Percentiles rank a stretch among this genome's conserved stretches.
Conservation (phyloP, 331 rosid species). For the Ulmus americana region DNA sequence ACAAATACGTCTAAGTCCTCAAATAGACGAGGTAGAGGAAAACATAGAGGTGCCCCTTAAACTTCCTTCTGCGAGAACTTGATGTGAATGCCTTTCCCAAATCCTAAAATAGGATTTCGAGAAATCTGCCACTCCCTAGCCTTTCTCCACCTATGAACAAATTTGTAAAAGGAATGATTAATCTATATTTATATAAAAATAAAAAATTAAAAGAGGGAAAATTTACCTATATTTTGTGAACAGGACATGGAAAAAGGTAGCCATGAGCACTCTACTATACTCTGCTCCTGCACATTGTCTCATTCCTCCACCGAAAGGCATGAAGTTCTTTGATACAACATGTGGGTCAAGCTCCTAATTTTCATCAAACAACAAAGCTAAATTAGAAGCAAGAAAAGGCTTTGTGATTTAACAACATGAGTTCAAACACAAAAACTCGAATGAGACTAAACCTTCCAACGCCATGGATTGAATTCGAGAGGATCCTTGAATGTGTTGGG, state of each 20-base stretch:
- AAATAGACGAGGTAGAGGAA: too few species aligned
- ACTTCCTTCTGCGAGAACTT: slow-evolving; percentile 2
- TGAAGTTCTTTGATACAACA: slow-evolving; percentile 15
- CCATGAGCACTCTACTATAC: slow-evolving; percentile 20
- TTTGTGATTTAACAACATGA: neutral
- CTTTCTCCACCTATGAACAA: slow-evolving; percentile 14
- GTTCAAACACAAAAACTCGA: neutral
- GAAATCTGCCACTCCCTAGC: slow-evolving; percentile 19
- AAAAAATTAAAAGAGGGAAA: neutral
- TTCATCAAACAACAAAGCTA: neutral
- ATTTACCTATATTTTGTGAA: slow-evolving; percentile 29
- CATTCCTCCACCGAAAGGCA: slow-evolving; percentile 22
- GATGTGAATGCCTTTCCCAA: slow-evolving; percentile 26
- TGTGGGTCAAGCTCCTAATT: slow-evolving; percentile 11
- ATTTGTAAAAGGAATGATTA: neutral
- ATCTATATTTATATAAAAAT: too few species aligned
- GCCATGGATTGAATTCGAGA: slow-evolving; percentile 13
- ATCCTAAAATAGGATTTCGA: slow-evolving; percentile 28
- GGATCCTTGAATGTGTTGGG: slow-evolving; percentile 6
- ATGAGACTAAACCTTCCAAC: neutral
- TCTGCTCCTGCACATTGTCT: slow-evolving; percentile 21
- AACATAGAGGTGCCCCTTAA: too few species aligned
- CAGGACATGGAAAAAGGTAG: slow-evolving; percentile 28
- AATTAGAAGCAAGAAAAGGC: neutral
- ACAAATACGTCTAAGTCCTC: too few species aligned